Evolutionary conservation across 2,329 filamentous ascomycete genomes (phyloP).

Genomic region (Pseudogymnoascus sp.): DNA sequence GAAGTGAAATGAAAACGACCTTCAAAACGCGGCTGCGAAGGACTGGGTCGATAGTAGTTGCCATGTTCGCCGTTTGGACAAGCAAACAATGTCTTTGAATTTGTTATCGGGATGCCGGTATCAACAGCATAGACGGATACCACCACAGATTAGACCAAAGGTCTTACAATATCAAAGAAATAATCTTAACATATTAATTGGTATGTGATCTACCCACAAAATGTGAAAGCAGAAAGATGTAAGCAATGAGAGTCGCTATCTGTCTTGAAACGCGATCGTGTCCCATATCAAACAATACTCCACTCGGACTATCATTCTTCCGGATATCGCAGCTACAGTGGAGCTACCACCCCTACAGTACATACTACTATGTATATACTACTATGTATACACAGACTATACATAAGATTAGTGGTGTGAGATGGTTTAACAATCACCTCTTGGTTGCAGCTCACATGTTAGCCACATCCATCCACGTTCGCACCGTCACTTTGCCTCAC

Average conservation of each 20-base stretch:
- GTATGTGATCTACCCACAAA: not conserved
- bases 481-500: not conserved
- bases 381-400: not conserved
- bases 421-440: not conserved
- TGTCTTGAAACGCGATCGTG: constrained; percentile 1
- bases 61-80: constrained; percentile 20
- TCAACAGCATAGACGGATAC: not conserved
- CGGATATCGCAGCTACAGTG: not conserved
- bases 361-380: not conserved
- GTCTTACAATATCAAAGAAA: constrained; percentile 1
- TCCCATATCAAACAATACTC: not conserved
- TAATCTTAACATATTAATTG: constrained; percentile 3
- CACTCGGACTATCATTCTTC: constrained; percentile 2
- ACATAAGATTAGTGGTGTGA: not conserved
- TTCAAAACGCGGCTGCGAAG: constrained; percentile 73
- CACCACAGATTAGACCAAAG: not conserved
- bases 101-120: not conserved
- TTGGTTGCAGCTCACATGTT: not conserved
- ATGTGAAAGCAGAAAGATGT: not conserved
- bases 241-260: not conserved
- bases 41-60: constrained; percentile 39
- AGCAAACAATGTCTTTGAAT: not conserved
- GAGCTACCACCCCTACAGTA: not conserved
- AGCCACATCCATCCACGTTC: not conserved
- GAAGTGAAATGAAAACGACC: constrained; percentile 80